phyloP scores from a whole-genome alignment of 164 flowering plant genomes.

The Magnolia kwangsiensis region DNA sequence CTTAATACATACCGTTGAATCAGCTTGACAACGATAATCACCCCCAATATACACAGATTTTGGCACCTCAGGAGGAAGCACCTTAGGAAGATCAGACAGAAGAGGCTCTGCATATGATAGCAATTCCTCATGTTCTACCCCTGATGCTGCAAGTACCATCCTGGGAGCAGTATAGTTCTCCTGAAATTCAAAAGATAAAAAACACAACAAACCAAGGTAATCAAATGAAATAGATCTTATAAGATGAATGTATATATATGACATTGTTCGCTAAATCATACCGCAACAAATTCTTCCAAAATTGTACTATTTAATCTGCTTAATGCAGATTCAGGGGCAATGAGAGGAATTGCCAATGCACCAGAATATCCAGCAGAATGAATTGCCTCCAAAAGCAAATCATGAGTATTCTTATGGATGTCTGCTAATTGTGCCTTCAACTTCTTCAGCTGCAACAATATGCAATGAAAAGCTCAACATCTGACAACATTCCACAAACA shows the following conservation, averaged over 20 bases:
- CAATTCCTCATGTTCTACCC: slow-evolving; percentile 82
- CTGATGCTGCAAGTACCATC: slow-evolving; percentile 89
- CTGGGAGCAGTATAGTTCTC: slow-evolving; percentile 83
- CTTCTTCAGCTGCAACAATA: slow-evolving; percentile 53
- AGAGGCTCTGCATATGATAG: slow-evolving; percentile 76
- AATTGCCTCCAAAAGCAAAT: slow-evolving; percentile 75
- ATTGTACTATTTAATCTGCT: slow-evolving; percentile 47
- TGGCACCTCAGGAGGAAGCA: slow-evolving; percentile 43
- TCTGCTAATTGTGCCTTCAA: slow-evolving; percentile 65
- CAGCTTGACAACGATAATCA: slow-evolving; percentile 70
- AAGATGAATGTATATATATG: neutral
- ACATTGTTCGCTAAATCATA: slow-evolving; percentile 28
- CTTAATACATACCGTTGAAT: slow-evolving; percentile 56
- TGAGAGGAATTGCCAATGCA: slow-evolving; percentile 66
- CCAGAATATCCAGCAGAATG: slow-evolving; percentile 85
- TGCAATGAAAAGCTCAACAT: slow-evolving; percentile 4
- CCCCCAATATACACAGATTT: slow-evolving; percentile 76
- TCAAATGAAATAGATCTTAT: neutral
- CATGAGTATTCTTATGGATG: slow-evolving; percentile 63
- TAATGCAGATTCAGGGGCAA: slow-evolving; percentile 71
- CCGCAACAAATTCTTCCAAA: slow-evolving; percentile 80
- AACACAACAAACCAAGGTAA: neutral
- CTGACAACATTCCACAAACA: neutral
- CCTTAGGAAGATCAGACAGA: slow-evolving; percentile 72
- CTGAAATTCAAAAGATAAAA: slow-evolving; percentile 31